Conservation (phyloP, 371 early-diverging fungal species). For the Umbelopsis sp. region DNA sequence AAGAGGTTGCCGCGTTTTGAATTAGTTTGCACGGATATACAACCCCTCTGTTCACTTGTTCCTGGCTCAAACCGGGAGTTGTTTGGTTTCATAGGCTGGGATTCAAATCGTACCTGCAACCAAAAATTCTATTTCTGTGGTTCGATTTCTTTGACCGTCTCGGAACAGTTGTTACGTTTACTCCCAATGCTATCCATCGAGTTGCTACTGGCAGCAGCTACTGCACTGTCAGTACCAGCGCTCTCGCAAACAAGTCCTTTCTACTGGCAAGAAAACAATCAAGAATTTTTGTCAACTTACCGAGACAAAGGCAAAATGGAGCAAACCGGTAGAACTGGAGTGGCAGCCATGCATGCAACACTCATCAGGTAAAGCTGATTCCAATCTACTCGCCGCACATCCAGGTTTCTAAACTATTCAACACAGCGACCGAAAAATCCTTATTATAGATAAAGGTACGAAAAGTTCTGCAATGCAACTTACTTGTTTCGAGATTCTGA, state of each 20-base stretch:
- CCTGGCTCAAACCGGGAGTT: not conserved
- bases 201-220: not conserved
- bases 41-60: not conserved
- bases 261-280: constrained; percentile 27
- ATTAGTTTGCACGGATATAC: not conserved
- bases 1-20: not conserved
- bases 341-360: constrained; percentile 50
- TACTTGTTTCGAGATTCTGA: not conserved
- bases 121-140: too few relatives aligned
- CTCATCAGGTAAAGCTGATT: constrained; percentile 39
- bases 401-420: not conserved
- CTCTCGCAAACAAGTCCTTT: constrained; percentile 35
- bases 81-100: not conserved
- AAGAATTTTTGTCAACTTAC: constrained; percentile 41
- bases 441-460: constrained; percentile 53
- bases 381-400: too few relatives aligned
- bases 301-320: constrained; percentile 46
- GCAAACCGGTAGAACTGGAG: constrained; percentile 47
- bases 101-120: not conserved
- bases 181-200: not conserved
- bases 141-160: not conserved
- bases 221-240: not conserved
- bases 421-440: constrained; percentile 42
- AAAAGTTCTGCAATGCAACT: not conserved
- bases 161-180: not conserved